Evolutionary conservation across 805 yeast species (phyloP).

Genomic region (Saturnispora dispora): DNA sequence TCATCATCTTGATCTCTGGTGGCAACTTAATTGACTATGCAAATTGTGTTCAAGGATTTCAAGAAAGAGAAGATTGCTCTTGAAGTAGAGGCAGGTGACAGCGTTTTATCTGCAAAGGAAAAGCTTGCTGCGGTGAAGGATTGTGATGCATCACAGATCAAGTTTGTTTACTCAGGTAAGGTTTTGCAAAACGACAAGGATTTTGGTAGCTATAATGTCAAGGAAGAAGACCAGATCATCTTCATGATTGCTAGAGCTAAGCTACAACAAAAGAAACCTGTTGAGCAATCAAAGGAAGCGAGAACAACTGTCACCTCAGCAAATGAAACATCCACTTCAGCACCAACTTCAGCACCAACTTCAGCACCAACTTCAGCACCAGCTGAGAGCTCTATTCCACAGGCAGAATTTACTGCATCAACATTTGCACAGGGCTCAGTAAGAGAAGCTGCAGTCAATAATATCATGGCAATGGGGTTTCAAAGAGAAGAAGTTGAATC

Average conservation of each 20-base stretch:
- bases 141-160: constrained; percentile 65
- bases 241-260: constrained; percentile 73
- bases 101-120: constrained; percentile 64
- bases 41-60: constrained; percentile 79
- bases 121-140: constrained; percentile 59
- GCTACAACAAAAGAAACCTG: constrained; percentile 26
- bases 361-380: constrained; percentile 15
- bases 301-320: constrained; percentile 15
- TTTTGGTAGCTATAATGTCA: constrained; percentile 62
- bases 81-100: constrained; percentile 61
- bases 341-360: constrained; percentile 19
- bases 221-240: constrained; percentile 80
- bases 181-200: constrained; percentile 79
- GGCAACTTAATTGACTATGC: constrained; percentile 37
- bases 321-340: constrained; percentile 13
- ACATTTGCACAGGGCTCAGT: constrained; percentile 71
- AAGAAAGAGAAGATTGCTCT: constrained; percentile 81
- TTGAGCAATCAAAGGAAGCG: constrained; percentile 15
- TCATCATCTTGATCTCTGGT: constrained; percentile 11
- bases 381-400: constrained; percentile 10
- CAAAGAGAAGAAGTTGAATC: constrained; percentile 78
- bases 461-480: constrained; percentile 95
- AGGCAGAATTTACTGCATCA: constrained; percentile 31
- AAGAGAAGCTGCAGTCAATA: constrained; percentile 67
- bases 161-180: constrained; percentile 84